Percentiles rank a stretch among this genome's conserved stretches.
These are phyloP conservation scores for Oropetium thomaeum DNA, from an alignment of 176 grass and related monocot species.

Conservation along the genomic window DNA sequence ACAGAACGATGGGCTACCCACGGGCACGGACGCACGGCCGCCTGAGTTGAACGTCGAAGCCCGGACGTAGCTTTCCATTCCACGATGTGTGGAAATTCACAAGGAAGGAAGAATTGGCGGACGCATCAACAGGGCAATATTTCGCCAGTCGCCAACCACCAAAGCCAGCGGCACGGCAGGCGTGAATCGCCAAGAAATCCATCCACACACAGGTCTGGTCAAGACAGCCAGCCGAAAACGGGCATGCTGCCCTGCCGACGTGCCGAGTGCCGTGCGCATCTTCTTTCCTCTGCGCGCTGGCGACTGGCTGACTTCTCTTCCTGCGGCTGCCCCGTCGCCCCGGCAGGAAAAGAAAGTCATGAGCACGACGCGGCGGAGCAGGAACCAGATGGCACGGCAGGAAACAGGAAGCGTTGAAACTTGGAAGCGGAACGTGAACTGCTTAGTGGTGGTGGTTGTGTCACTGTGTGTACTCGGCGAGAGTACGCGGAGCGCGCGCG, in stretches of 20 bases:
- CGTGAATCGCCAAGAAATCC: background rate
- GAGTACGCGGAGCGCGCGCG: background rate
- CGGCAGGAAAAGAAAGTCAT: background rate
- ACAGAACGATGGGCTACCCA: no score
- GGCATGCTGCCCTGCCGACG: background rate
- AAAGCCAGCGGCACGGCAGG: background rate
- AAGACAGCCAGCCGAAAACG: background rate
- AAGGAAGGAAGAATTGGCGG: background rate
- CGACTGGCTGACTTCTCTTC: background rate
- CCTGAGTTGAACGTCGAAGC: background rate
- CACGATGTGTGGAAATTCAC: no score
- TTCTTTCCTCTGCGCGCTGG: background rate
- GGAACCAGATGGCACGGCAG: background rate
- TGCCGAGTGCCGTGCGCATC: slow-evolving; percentile 5
- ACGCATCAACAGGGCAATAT: background rate
- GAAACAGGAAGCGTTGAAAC: background rate
- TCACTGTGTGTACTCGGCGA: no score
- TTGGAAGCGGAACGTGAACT: background rate
- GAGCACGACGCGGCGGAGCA: background rate
- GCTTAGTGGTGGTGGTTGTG: background rate
- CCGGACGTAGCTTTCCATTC: background rate
- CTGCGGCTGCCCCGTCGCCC: background rate
- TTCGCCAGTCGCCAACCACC: background rate
- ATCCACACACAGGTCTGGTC: no score
- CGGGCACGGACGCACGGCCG: background rate